These are phyloP conservation scores for Beta corolliflora DNA, from an alignment of 179 eudicot genomes.

Conservation along the genomic window DNA sequence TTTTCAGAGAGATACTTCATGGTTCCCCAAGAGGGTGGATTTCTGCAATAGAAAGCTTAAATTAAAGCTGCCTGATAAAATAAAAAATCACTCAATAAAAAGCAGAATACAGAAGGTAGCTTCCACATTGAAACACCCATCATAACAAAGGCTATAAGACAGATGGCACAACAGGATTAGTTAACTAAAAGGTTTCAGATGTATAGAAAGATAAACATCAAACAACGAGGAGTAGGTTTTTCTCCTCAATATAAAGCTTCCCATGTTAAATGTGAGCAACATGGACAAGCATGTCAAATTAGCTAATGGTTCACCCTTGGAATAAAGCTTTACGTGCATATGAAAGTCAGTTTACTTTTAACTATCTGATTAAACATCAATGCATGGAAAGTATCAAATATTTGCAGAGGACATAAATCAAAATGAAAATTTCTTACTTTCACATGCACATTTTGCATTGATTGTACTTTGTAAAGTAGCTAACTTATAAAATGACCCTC, in stretches of 20 bases:
- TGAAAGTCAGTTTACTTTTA: neutral
- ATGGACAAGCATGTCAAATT: neutral
- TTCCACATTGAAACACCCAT: neutral
- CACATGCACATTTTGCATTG: neutral
- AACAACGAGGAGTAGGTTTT: neutral
- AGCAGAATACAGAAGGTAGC: neutral
- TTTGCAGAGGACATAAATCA: neutral
- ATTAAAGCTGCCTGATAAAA: constrained; percentile 9
- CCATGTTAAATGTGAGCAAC: neutral
- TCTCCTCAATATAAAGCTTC: neutral
- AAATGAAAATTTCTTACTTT: neutral
- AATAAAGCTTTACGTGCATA: neutral
- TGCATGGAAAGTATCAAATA: neutral
- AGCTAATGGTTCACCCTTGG: neutral
- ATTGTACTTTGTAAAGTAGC: neutral
- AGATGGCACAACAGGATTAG: neutral
- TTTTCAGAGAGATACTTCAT: constrained; percentile 96
- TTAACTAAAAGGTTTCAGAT: neutral
- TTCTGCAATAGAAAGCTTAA: constrained; percentile 55
- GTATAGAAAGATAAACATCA: neutral
- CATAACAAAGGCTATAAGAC: neutral
- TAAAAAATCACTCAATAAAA: neutral
- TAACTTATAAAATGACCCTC: neutral
- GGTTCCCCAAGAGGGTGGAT: constrained; percentile 97
- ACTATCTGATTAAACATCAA: neutral